A percentile compares a stretch with the other conserved stretches of the same genome.
Conservation (phyloP, 2,329 filamentous ascomycete species). For the Trichoderma guizhouense region DNA sequence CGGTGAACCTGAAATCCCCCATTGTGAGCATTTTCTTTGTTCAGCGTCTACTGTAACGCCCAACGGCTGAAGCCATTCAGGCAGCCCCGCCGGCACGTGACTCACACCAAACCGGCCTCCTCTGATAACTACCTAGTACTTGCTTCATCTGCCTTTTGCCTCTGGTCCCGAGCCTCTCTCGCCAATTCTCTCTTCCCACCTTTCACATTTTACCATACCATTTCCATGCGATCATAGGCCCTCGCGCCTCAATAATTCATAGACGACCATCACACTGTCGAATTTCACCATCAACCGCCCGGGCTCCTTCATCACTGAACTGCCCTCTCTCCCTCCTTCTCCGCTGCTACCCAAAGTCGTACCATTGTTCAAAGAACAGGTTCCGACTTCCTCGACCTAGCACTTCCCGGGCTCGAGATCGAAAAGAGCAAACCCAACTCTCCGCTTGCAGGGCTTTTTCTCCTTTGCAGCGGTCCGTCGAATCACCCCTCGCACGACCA, state of each 20-base stretch:
- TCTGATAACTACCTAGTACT: conserved; percentile 23
- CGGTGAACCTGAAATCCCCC: not conserved
- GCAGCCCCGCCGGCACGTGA: conserved; percentile 37
- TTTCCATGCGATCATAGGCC: conserved; percentile 12
- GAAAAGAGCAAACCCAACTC: not conserved
- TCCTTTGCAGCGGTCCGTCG: conserved; percentile 23
- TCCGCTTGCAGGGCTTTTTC: conserved; percentile 15
- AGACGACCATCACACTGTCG: conserved; percentile 3
- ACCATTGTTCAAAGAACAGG: not conserved
- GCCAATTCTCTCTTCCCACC: conserved; percentile 13
- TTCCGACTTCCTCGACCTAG: not conserved
- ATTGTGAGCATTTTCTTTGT: not conserved
- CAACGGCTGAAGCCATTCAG: not conserved
- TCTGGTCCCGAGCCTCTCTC: not conserved
- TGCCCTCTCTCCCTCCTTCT: conserved; percentile 2
- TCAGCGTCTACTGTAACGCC: not conserved
- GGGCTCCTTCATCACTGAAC: conserved; percentile 13
- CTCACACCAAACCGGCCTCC: conserved; percentile 23
- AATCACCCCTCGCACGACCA: not conserved
- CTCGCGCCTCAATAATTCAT: conserved; percentile 9
- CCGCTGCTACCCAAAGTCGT: conserved; percentile 11
- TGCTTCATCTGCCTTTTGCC: conserved; percentile 26
- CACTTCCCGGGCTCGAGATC: not conserved
- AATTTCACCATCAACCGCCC: not conserved
- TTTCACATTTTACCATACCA: not conserved